Evolutionary conservation across 2,329 filamentous ascomycete genomes (phyloP).

Genomic region (Fusarium nematophilum): DNA sequence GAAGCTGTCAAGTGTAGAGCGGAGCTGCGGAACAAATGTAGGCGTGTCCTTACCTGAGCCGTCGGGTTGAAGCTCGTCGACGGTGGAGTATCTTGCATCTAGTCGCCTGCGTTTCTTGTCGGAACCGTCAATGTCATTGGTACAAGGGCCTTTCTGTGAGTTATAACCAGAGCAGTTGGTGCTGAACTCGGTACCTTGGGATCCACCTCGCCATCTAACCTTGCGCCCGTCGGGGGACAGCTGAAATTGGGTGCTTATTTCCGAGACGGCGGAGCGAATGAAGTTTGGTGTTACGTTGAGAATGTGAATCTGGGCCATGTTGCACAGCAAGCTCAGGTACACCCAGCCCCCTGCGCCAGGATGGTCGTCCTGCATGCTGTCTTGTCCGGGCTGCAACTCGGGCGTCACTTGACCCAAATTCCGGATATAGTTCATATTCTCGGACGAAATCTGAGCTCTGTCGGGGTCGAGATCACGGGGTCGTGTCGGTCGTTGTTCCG

Average conservation of each 20-base stretch:
- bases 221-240: conserved; percentile 81
- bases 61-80: conserved; percentile 50
- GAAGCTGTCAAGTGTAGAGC: conserved; percentile 60
- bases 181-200: conserved; percentile 71
- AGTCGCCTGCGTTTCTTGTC: conserved; percentile 60
- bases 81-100: conserved; percentile 52
- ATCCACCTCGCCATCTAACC: conserved; percentile 81
- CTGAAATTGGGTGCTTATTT: conserved; percentile 80
- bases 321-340: conserved; percentile 82
- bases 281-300: conserved; percentile 85
- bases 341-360: conserved; percentile 81
- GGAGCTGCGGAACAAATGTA: conserved; percentile 54
- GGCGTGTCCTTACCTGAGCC: conserved; percentile 53
- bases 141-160: conserved; percentile 60
- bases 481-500: conserved; percentile 81
- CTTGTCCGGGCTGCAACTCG: conserved; percentile 59
- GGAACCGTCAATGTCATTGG: conserved; percentile 60
- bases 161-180: conserved; percentile 69
- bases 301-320: conserved; percentile 86
- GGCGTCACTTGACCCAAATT: conserved; percentile 76
- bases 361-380: conserved; percentile 58
- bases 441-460: conserved; percentile 77
- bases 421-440: conserved; percentile 84
- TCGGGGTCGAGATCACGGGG: conserved; percentile 82
- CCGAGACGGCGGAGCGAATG: conserved; percentile 76